phyloP scores from a whole-genome alignment of 129 eudicot species.

The Escallonia herrerae region DNA sequence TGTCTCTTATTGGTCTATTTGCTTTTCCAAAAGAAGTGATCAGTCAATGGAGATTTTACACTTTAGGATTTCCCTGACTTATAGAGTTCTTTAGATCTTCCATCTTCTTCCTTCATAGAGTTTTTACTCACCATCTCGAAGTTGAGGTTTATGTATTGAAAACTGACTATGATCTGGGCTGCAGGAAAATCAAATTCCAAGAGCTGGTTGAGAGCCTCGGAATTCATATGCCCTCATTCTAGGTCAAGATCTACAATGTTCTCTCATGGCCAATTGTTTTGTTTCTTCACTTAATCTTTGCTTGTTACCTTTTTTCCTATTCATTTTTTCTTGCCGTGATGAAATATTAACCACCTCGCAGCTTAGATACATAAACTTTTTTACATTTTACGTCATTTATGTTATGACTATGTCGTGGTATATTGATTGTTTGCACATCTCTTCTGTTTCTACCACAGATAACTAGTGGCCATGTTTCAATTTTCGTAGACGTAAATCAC shows the following conservation, averaged over 20 bases:
- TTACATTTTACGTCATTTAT: background rate
- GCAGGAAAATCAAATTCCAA: slow-evolving; percentile 77
- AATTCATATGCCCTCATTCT: slow-evolving; percentile 48
- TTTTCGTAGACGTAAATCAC: no score
- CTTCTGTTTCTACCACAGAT: background rate
- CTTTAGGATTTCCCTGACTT: background rate
- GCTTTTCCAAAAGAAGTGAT: no score
- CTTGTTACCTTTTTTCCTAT: background rate
- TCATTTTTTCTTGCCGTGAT: slow-evolving; percentile 5
- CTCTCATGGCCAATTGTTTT: slow-evolving; percentile 27
- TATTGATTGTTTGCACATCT: background rate
- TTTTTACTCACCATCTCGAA: slow-evolving; percentile 14
- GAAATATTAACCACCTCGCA: background rate
- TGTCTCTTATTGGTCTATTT: no score
- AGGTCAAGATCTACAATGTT: slow-evolving; percentile 61
- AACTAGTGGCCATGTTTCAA: no score
- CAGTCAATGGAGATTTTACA: no score
- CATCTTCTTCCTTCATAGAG: background rate
- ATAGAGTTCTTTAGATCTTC: background rate
- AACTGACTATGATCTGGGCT: slow-evolving; percentile 69
- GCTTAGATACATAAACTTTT: background rate
- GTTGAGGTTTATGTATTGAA: slow-evolving; percentile 19
- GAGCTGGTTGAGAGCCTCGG: slow-evolving; percentile 89
- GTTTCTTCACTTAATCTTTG: slow-evolving; percentile 7
- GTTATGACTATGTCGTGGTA: background rate